Evolutionary conservation across 805 yeast genomes (phyloP).

Genomic region (Pichia scutulata): DNA sequence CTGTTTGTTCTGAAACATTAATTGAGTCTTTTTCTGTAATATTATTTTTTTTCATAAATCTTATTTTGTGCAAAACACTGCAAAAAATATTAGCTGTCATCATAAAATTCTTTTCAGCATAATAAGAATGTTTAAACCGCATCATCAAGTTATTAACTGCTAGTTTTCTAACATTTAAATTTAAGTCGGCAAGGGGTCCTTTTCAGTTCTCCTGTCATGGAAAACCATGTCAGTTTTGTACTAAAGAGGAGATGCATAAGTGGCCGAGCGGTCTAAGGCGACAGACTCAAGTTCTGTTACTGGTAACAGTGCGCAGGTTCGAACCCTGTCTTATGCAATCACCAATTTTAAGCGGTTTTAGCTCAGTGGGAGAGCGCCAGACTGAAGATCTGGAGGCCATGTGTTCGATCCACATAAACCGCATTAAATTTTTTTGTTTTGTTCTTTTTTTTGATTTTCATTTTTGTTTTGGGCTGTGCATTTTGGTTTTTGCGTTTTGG

Average conservation of each 20-base stretch:
- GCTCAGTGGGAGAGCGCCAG: constrained; percentile 21
- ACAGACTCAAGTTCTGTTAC: not conserved
- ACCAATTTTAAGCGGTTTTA: constrained; percentile 8
- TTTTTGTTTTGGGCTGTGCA: not conserved
- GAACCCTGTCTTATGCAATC: not conserved
- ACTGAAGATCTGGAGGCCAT: constrained; percentile 20
- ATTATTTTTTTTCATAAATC: no score
- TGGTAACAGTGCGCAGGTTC: not conserved
- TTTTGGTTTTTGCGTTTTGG: not conserved
- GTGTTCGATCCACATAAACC: constrained; percentile 19
- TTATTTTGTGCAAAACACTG: no score
- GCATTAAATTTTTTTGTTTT: constrained; percentile 7
- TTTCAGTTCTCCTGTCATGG: no score
- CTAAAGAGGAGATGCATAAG: not conserved
- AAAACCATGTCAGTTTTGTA: no score
- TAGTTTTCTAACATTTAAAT: no score
- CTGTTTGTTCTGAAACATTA: no score
- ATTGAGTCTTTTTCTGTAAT: no score
- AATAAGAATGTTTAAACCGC: no score
- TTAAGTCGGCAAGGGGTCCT: no score
- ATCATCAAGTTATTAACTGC: no score
- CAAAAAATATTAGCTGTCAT: no score
- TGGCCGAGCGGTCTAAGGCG: not conserved
- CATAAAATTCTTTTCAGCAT: no score
- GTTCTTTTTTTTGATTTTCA: not conserved